Base-by-base conservation (phyloP, 352 stramenopile genomes). In the Phytopythium kandeliae region DNA sequence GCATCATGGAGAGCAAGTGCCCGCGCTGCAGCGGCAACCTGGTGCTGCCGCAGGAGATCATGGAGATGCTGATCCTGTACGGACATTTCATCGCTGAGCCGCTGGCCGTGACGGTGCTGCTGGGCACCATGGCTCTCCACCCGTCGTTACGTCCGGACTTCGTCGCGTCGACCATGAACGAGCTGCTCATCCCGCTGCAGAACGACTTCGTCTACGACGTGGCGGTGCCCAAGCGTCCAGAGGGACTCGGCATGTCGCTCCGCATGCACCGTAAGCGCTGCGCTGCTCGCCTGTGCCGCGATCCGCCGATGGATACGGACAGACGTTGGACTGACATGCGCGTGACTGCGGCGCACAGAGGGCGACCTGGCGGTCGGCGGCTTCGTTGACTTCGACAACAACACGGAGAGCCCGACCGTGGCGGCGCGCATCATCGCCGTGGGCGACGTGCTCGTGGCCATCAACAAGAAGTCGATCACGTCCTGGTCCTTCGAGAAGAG, bases 11-110 rank as follows among this genome's bases (percentile, higher is more conserved):
- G 62, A 70, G 64, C 60, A 90, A 89, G 54, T 92, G 81, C 54
- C 63, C 75, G 28, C 79, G 75, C 45, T 92, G 81, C 52, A 53
- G 52, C 2, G 71, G 68, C 15, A 75, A 66, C 50, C 56, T 92
- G 38, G 72, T 71, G 58, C 59, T 92, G 16, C 78, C 81, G 13
- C 77, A 90, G 55, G 81, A 92, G 52, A 65, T 86, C 50, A 86
- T 92, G 78, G 81, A 92, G 52, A 89, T 92, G 81, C 65, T 92
- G 51, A 89, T 92, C 51, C 69, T 92, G n/a, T 92, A 89, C 57
- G 81, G 81, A 19, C 71, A 86, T 48, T 92, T 88, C 54, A 77
- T 92, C 37, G 54, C 78, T n/a, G 81, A 92, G 60, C 55, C 63
- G 22, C 74, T 85, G 40, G 81, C 69, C 4, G 73, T 73, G 38